Percentiles rank a stretch among this genome's conserved stretches.
phyloP scores from a whole-genome alignment of 805 yeast species.

The Wickerhamomyces ciferrii region DNA sequence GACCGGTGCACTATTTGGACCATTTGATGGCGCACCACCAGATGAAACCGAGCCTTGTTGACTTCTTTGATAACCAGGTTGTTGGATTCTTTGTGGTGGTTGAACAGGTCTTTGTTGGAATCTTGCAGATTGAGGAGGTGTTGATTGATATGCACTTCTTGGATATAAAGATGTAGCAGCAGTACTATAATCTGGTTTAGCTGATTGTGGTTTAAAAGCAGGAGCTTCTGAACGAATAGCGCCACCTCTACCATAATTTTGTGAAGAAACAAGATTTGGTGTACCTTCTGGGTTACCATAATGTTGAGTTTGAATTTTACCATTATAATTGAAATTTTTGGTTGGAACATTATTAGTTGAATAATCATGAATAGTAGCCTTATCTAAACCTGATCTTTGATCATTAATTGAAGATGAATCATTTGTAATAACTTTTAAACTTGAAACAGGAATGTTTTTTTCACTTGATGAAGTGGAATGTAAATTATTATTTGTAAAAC shows the following conservation, averaged over 20 bases:
- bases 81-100: not conserved
- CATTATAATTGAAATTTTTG: conserved; percentile 1
- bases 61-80: not conserved
- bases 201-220: conserved; percentile 16
- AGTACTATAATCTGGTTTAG: conserved; percentile 16
- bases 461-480: conserved; percentile 6
- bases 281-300: conserved; percentile 13
- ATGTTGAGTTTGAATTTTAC: not conserved
- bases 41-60: not conserved
- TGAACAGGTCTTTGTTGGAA: not conserved
- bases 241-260: conserved; percentile 16
- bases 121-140: not conserved
- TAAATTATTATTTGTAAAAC: not conserved
- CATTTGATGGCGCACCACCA: not conserved
- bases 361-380: conserved; percentile 18
- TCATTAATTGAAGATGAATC: conserved; percentile 19
- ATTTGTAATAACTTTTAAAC: conserved; percentile 17
- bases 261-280: conserved; percentile 20
- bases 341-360: conserved; percentile 10
- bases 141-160: conserved; percentile 10
- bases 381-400: conserved; percentile 10
- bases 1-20: not conserved
- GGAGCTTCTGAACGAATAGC: conserved; percentile 20
- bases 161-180: conserved; percentile 8
- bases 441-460: conserved; percentile 8